Base-by-base conservation (phyloP, 2,329 filamentous ascomycete genomes). In the Ophiostoma sp. region DNA sequence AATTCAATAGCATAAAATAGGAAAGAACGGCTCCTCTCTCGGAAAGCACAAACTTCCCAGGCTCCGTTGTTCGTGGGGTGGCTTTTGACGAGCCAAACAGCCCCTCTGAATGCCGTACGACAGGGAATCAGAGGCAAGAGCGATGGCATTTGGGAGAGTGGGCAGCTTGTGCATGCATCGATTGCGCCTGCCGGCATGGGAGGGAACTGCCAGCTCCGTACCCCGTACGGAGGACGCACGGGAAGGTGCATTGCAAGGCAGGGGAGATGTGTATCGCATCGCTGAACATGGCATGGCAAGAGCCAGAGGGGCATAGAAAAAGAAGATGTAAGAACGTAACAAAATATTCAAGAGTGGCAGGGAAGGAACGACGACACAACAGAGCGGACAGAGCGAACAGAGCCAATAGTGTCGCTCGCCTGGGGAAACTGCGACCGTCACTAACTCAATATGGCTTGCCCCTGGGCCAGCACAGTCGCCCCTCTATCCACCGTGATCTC, bases 401-500 rank as follows among this genome's bases (percentile, higher is more conserved):
- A 25, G 48, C 28, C 22, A 39, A 42, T 31, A 22, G 31, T 55
- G 33, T 28, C 31, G 48, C 52, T 61, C 52, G 52, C 69, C 48
- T 70, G 66, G 15, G 66, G 68, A 70, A 33, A 48, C 69, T 70
- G 52, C 52, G 69, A 63, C 69, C 19, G 33, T 22, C 52, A 64
- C 69, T 71, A 64, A 52, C 42, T 71, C 39, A 19, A 71, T 63
- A n/a, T 12, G 25, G 69, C n/a, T 52, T 12, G 42, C n/a, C 11
- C 28, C 22, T 59, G n/a, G n/a, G n/a, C n/a, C 66, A 69, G 45
- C 66, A 25, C 17, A 22, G 42, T 33, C 19, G 15, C 17, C 25
- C 25, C 39, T 59, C 22, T 64, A 57, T 59, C 57, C 69, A 71
- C 69, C 64, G 69, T 71, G 69, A 71, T 71, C 36, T 48, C 55